These are phyloP conservation scores for Leptoxyphium fumago DNA, from an alignment of 2,329 filamentous ascomycete genomes.

Conservation along the genomic window DNA sequence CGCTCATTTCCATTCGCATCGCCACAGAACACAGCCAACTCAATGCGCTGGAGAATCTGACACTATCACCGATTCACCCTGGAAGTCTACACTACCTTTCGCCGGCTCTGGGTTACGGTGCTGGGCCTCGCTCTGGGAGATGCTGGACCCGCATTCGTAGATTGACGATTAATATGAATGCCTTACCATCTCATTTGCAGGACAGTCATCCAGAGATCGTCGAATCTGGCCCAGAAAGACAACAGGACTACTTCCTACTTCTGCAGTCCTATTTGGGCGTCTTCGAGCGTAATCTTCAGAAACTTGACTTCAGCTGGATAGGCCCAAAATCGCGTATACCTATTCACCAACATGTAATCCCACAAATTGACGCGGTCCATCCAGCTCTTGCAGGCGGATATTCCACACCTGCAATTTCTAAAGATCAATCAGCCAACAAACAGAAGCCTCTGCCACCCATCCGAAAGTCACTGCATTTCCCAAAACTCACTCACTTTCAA, in stretches of 20 bases:
- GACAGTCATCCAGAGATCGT: constrained; percentile 1
- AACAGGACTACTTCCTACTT: constrained; percentile 49
- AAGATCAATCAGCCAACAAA: constrained; percentile 1
- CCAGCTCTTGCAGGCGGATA: constrained; percentile 6
- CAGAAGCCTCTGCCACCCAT: constrained; percentile 23
- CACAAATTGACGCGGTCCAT: constrained; percentile 14
- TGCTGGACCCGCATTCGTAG: constrained; percentile 67
- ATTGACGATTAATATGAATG: constrained; percentile 52
- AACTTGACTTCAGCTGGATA: constrained; percentile 64
- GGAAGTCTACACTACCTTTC: constrained; percentile 64
- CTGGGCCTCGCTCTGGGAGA: constrained; percentile 53
- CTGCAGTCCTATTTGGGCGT: constrained; percentile 65
- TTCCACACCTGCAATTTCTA: no score
- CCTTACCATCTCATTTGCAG: constrained; percentile 33
- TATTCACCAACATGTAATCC: constrained; percentile 41
- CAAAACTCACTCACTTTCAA: constrained; percentile 50
- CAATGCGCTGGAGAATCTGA: constrained; percentile 50
- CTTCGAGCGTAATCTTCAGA: constrained; percentile 34
- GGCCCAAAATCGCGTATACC: constrained; percentile 59
- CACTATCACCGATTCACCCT: constrained; percentile 59
- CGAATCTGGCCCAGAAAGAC: constrained; percentile 38
- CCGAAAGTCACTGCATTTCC: constrained; percentile 42
- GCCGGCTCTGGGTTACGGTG: constrained; percentile 58
- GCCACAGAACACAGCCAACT: constrained; percentile 62
- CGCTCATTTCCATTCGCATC: constrained; percentile 73